These are phyloP conservation scores for Apiospora kogelbergensis DNA, from an alignment of 2,329 filamentous ascomycete species.

Conservation along the genomic window DNA sequence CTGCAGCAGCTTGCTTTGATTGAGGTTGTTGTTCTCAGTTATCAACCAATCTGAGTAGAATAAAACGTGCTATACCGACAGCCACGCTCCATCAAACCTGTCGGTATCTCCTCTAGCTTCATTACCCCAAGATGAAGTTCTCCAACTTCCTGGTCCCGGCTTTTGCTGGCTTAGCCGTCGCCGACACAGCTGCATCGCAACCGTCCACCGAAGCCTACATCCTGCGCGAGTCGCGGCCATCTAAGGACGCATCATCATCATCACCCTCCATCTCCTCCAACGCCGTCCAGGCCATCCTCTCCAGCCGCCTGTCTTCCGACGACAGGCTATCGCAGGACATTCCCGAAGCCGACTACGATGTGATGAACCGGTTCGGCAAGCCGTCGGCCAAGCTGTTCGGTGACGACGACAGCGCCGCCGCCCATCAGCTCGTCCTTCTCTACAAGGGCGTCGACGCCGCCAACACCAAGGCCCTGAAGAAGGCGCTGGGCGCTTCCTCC, in stretches of 20 bases:
- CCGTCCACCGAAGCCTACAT: constrained; percentile 53
- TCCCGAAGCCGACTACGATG: constrained; percentile 48
- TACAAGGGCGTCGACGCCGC: constrained; percentile 55
- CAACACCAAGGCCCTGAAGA: constrained; percentile 41
- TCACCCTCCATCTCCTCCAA: constrained; percentile 49
- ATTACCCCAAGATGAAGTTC: constrained; percentile 37
- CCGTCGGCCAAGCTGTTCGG: constrained; percentile 50
- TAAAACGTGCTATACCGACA: constrained; percentile 11
- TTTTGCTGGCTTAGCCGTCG: constrained; percentile 35
- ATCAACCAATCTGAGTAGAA: neutral
- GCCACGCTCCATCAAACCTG: constrained; percentile 13
- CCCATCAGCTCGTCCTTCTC: constrained; percentile 58
- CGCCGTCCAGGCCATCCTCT: constrained; percentile 57
- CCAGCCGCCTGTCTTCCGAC: constrained; percentile 53
- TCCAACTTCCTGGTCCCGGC: constrained; percentile 38
- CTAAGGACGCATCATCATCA: constrained; percentile 29
- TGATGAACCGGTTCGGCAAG: constrained; percentile 62
- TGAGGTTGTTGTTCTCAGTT: neutral
- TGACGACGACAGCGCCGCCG: constrained; percentile 31
- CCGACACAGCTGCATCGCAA: constrained; percentile 19
- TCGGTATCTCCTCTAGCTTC: constrained; percentile 13
- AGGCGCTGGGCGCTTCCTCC: constrained; percentile 37
- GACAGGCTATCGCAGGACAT: constrained; percentile 44
- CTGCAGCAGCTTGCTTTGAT: neutral
- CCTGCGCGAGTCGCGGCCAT: constrained; percentile 34